These are phyloP conservation scores for Termitomyces sp. DNA, from an alignment of 768 basidiomycete species.

Conservation along the genomic window DNA sequence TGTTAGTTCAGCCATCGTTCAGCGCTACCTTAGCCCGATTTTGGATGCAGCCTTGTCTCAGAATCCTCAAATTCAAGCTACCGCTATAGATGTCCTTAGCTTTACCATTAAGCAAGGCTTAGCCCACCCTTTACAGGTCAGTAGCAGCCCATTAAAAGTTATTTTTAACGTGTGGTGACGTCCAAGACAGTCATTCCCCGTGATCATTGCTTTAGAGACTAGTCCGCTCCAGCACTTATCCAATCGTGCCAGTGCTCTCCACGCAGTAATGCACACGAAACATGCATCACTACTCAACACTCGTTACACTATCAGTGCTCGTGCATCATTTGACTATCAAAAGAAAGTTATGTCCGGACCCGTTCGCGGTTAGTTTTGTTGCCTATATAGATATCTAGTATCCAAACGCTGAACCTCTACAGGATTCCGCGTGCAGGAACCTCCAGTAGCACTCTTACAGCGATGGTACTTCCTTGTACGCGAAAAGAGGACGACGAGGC, in stretches of 20 bases:
- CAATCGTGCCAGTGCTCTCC: constrained; percentile 75
- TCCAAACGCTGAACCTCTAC: constrained; percentile 4
- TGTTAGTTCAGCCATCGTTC: constrained; percentile 91
- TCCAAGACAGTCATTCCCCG: constrained; percentile 71
- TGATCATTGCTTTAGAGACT: constrained; percentile 93
- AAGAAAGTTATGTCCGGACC: constrained; percentile 43
- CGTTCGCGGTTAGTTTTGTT: constrained; percentile 47
- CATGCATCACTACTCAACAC: constrained; percentile 88
- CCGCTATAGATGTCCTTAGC: constrained; percentile 86
- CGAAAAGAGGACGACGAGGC: constrained; percentile 83
- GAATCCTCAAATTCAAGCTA: constrained; percentile 66
- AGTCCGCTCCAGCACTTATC: constrained; percentile 58
- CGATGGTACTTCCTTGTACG: constrained; percentile 90
- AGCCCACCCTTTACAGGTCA: constrained; percentile 88
- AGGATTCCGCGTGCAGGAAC: constrained; percentile 68
- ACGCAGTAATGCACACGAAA: constrained; percentile 80
- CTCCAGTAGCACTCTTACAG: constrained; percentile 73
- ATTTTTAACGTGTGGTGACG: not conserved
- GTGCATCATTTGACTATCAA: constrained; percentile 83
- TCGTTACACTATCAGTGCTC: constrained; percentile 77
- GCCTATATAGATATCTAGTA: not conserved
- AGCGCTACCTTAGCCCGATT: constrained; percentile 85
- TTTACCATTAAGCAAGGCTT: constrained; percentile 95
- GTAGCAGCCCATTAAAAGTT: constrained; percentile 13
- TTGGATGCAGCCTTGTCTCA: constrained; percentile 76